phyloP scores from a whole-genome alignment of 1,284 basidiomycete species.

The Xerocomus amazonicus region DNA sequence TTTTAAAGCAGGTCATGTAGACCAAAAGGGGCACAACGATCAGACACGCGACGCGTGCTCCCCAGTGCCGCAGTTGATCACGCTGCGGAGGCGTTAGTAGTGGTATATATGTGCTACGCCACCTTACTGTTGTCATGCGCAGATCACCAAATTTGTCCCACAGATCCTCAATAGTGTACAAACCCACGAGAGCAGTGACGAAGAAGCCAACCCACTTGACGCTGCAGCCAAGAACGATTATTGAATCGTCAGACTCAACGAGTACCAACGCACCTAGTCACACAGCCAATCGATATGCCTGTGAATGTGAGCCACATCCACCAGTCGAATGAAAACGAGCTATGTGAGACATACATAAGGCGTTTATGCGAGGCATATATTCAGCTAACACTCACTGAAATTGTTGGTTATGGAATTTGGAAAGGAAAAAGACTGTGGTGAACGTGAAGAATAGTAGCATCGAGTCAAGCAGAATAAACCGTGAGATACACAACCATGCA shows the following conservation, averaged over 20 bases:
- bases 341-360: constrained; percentile 29
- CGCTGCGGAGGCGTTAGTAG: constrained; percentile 40
- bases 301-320: constrained; percentile 94
- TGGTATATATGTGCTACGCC: constrained; percentile 9
- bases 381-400: constrained; percentile 60
- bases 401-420: constrained; percentile 97
- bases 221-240: constrained; percentile 38
- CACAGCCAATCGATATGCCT: constrained; percentile 90
- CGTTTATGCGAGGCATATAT: background rate
- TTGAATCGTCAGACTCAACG: background rate
- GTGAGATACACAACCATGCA: constrained; percentile 93
- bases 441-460: constrained; percentile 99
- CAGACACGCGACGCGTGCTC: constrained; percentile 80
- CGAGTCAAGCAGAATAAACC: constrained; percentile 96
- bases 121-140: constrained; percentile 79
- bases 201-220: constrained; percentile 98
- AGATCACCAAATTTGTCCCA: constrained; percentile 99
- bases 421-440: constrained; percentile 90
- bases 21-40: constrained; percentile 89
- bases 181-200: constrained; percentile 88
- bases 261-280: constrained; percentile 64
- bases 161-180: constrained; percentile 96
- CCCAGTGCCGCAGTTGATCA: constrained; percentile 90
- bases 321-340: constrained; percentile 92
- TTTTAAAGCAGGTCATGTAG: constrained; percentile 93